phyloP scores from a whole-genome alignment of 2,329 filamentous ascomycete species.

The Sphaceloma murrayae region DNA sequence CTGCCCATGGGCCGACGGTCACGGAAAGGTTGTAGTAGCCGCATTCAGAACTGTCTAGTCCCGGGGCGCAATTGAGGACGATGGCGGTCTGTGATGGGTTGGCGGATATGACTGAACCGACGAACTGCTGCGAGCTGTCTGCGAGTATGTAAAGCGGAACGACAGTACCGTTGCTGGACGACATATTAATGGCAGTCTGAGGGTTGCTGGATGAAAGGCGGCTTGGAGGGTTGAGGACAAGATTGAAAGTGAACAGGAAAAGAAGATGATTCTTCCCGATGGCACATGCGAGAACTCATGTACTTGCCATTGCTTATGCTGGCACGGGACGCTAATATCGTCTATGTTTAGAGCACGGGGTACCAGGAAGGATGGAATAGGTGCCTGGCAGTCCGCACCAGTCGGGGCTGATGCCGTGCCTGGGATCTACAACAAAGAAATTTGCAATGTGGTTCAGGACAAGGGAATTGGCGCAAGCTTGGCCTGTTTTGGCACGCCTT shows the following conservation, averaged over 20 bases:
- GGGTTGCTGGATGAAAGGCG: neutral
- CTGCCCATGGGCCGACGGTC: constrained; percentile 13
- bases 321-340: neutral
- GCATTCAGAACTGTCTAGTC: constrained; percentile 3
- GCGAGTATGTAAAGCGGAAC: neutral
- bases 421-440: neutral
- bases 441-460: constrained; percentile 1
- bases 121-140: neutral
- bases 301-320: neutral
- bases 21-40: constrained; percentile 5
- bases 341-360: neutral
- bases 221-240: neutral
- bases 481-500: constrained; percentile 4
- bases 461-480: constrained; percentile 6
- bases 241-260: too few species aligned
- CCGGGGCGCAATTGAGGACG: constrained; percentile 7
- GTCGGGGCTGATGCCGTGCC: neutral
- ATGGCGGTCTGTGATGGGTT: constrained; percentile 3
- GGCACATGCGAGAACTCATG: too few species aligned
- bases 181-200: neutral
- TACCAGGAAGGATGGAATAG: neutral
- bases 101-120: constrained; percentile 13
- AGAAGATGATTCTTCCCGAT: too few species aligned
- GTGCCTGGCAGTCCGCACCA: neutral
- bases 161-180: constrained; percentile 2